These are phyloP conservation scores for Cryptococcus sp. DNA, from an alignment of 1,284 basidiomycete species.

Conservation along the genomic window DNA sequence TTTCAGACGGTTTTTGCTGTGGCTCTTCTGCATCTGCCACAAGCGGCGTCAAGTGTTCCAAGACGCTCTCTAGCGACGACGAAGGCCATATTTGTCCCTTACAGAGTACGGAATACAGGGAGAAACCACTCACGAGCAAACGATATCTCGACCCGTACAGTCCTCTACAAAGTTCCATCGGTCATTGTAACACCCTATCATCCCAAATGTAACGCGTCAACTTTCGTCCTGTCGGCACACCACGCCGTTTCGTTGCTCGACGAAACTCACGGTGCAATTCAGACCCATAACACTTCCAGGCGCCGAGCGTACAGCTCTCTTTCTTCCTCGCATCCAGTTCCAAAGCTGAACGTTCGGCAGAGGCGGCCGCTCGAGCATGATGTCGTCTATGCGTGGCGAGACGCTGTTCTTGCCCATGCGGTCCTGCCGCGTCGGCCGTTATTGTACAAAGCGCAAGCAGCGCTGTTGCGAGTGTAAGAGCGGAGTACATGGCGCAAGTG, in stretches of 20 bases:
- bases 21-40: background rate
- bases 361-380: conserved; percentile 16
- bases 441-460: background rate
- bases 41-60: background rate
- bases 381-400: conserved; percentile 13
- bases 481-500: background rate
- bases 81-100: background rate
- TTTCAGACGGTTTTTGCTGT: background rate
- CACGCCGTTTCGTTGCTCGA: background rate
- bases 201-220: background rate
- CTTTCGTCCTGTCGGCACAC: background rate
- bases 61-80: background rate
- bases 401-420: conserved; percentile 4
- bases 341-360: background rate
- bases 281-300: conserved; percentile 32
- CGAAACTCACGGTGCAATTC: conserved; percentile 33
- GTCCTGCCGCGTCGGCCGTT: conserved; percentile 14
- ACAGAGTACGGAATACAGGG: background rate
- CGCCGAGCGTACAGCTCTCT: conserved; percentile 25
- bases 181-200: conserved; percentile 33
- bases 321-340: conserved; percentile 5
- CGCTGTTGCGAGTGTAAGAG: conserved; percentile 3
- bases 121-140: conserved; percentile 37
- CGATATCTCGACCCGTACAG: conserved; percentile 38
- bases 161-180: conserved; percentile 33